These are phyloP conservation scores for Colletotrichum paranaense DNA, from an alignment of 2,329 filamentous ascomycete genomes.

Conservation along the genomic window DNA sequence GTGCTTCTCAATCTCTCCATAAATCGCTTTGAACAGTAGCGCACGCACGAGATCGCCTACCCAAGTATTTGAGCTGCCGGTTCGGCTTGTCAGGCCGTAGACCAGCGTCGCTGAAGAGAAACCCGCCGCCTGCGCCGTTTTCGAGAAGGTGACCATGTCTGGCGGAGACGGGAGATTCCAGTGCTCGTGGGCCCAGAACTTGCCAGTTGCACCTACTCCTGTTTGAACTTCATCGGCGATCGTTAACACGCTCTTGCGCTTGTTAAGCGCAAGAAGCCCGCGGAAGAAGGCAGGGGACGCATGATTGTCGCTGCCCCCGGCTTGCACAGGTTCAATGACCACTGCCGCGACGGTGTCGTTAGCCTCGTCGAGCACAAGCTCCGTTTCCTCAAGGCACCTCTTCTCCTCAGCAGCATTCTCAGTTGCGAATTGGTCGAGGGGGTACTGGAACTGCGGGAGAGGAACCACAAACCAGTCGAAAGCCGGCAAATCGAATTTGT, in stretches of 20 bases:
- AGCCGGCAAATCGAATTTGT: constrained; percentile 94
- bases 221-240: constrained; percentile 97
- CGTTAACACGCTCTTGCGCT: constrained; percentile 81
- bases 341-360: constrained; percentile 84
- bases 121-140: constrained; percentile 94
- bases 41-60: constrained; percentile 92
- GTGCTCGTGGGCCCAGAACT: constrained; percentile 97
- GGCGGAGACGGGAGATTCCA: constrained; percentile 84
- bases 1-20: constrained; percentile 81
- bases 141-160: constrained; percentile 95
- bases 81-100: constrained; percentile 93
- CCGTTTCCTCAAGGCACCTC: constrained; percentile 83
- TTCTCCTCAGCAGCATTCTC: constrained; percentile 88
- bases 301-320: constrained; percentile 95
- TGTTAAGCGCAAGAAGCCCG: constrained; percentile 82
- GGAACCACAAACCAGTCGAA: constrained; percentile 97
- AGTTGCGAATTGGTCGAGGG: constrained; percentile 79
- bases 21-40: constrained; percentile 86
- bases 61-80: constrained; percentile 98
- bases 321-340: constrained; percentile 91
- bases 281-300: constrained; percentile 89
- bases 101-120: constrained; percentile 86
- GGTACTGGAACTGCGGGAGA: constrained; percentile 89
- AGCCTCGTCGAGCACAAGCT: constrained; percentile 82
- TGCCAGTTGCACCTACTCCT: constrained; percentile 90